Base-by-base conservation (phyloP, 148 eudicot species). In the Dysphania ambrosioides region DNA sequence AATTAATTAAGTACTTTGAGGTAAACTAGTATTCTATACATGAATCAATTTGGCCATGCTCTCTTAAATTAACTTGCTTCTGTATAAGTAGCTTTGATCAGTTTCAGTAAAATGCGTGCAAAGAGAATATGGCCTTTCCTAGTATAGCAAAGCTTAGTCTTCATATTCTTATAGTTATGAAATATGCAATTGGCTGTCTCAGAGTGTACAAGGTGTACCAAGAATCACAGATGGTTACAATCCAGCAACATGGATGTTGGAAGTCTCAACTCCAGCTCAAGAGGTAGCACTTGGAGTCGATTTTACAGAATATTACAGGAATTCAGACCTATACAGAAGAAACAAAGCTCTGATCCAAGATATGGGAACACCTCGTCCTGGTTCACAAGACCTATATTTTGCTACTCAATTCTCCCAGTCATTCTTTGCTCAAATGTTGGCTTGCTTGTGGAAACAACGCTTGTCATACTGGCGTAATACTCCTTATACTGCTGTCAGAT, bases 401-500 rank as follows among this genome's bases (percentile, higher is more conserved):
- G 61, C 80, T 0, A 83, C 87, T 29, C 83, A 76, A 27, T 93
- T 72, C 69, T 81, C 96, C 8, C 96, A 89, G 38, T 72, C 89
- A 5, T 87, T 90, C 77, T 65, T 74, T 23, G 74, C 77, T 26
- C 96, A 90, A 41, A 85, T 86, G 51, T 15, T 73, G 61, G 93
- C 93, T 61, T 90, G 96, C 82, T 67, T 93, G 21, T 90, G 96
- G 96, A 93, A 93, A 74, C 96, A 87, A 61, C 68, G 77, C 32
- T 79, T 76, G 84, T 93, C 98, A 2, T 93, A 93, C 67, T 93
- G 97, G 97, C 83, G 92, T 4, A 93, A 93, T 70, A 88, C 98
- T 24, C 68, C 79, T 18, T 93, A 93, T 72, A 85, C 85, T 27
- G 93, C 91, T 23, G 96, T 88, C 24, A 81, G 96, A 75, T 83